Conservation (phyloP, 2,329 filamentous ascomycete species). For the Aphanoascus verrucosus region DNA sequence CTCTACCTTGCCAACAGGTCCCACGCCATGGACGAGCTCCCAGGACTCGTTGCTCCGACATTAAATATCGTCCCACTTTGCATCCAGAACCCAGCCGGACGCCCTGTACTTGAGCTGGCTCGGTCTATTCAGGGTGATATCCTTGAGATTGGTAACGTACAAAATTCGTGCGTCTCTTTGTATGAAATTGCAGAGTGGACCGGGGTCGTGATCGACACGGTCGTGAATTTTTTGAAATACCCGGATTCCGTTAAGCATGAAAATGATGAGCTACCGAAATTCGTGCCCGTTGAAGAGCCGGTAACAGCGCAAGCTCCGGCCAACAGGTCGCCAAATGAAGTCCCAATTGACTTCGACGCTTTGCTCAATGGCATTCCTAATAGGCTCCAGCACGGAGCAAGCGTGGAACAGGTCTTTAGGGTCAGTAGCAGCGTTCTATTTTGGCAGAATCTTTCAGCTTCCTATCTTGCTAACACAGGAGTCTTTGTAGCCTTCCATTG, state of each 20-base stretch:
- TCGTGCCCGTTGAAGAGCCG: slow-evolving; percentile 1
- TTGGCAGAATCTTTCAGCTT: neutral
- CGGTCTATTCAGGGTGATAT: slow-evolving; percentile 57
- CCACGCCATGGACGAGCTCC: slow-evolving; percentile 40
- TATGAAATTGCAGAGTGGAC: slow-evolving; percentile 68
- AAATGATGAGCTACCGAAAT: neutral
- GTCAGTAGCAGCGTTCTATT: neutral
- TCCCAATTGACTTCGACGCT: neutral
- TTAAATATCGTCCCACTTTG: slow-evolving; percentile 67
- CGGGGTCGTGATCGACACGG: slow-evolving; percentile 56
- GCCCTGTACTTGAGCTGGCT: slow-evolving; percentile 44
- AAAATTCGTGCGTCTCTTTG: slow-evolving; percentile 51
- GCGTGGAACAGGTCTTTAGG: slow-evolving; percentile 4
- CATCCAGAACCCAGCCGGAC: slow-evolving; percentile 33
- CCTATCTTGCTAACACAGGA: slow-evolving; percentile 4
- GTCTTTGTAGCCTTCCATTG: slow-evolving; percentile 39
- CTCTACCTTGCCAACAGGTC: slow-evolving; percentile 74
- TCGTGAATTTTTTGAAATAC: slow-evolving; percentile 68
- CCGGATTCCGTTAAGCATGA: slow-evolving; percentile 27
- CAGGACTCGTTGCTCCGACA: slow-evolving; percentile 53
- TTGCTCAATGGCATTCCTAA: neutral
- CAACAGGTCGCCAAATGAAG: neutral
- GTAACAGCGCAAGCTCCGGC: neutral
- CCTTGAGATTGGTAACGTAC: slow-evolving; percentile 45
- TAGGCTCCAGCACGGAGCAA: neutral